Base-by-base conservation (phyloP, 2,329 filamentous ascomycete species). In the Mycosphaerella sp. region DNA sequence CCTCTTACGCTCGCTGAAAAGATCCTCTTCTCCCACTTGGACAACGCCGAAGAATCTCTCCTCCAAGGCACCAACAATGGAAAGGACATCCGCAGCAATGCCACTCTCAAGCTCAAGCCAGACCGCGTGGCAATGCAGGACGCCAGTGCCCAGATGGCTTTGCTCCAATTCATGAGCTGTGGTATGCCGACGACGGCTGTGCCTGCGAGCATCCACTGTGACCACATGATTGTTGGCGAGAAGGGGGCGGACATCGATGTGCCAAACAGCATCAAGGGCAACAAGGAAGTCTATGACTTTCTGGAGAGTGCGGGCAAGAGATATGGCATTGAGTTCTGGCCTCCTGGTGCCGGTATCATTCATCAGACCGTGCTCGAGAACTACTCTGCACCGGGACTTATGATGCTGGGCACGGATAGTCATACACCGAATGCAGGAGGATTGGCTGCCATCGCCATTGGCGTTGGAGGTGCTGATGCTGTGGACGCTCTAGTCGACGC, bases 41-140 rank as follows among this genome's bases (percentile, higher is more conserved):
- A 93, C 72, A 87, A 89, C 65, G 81, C 84, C 6, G 90, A 95
- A 71, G 89, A 95, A 69, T 90, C 89, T 34, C 80, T 98, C 47
- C 77, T 95, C 54, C 82, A 80, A 47, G 82, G 83, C 65, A 96
- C 90, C 44, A 80, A 88, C 70, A 88, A 90, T 79, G 91, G 90
- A 60, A 80, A 80, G 45, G 80, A 85, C 64, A 85, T 98, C 56
- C 83, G 93, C 37, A 91, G 91, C 60, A 83, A 83, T 66, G 90
- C 89, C 44, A 97, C 95, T 68, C 79, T 98, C 72, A 95, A 95
- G 76, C 85, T 98, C 70, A 95, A 95, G 72, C 93, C 93, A 17
- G 93, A 98, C 70, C 82, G 93, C 47, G 93, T 97, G 62, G 94
- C 94, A 59, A 98, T 98, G 93, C 93, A 98, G 73, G 93, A 98